Evolutionary conservation across 805 yeast species (phyloP).

Genomic region (Myxozyma vanderwaltii): DNA sequence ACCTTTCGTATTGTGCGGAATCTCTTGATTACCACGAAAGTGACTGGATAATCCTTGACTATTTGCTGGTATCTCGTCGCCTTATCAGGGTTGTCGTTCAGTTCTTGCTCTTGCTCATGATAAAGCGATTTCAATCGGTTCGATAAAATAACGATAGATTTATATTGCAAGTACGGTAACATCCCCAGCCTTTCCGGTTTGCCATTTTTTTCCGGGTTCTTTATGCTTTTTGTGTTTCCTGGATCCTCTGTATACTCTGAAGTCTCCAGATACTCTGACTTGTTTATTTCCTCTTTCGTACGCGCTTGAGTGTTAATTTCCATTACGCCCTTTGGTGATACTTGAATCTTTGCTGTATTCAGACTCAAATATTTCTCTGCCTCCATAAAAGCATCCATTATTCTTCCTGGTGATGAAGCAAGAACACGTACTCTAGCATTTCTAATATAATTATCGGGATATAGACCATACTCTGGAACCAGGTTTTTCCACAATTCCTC

Average conservation of each 20-base stretch:
- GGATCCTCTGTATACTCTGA: too few relatives aligned
- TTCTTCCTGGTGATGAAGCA: not conserved
- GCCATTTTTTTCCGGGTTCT: too few relatives aligned
- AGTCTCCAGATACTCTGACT: too few relatives aligned
- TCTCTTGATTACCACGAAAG: not conserved
- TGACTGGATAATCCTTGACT: not conserved
- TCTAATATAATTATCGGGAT: not conserved
- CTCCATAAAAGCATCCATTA: not conserved
- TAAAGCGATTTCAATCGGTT: too few relatives aligned
- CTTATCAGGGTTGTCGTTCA: not conserved
- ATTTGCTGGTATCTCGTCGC: not conserved
- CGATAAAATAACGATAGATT: too few relatives aligned
- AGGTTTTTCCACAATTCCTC: constrained; percentile 5
- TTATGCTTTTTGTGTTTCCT: too few relatives aligned
- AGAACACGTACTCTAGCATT: constrained; percentile 16
- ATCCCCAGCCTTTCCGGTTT: too few relatives aligned
- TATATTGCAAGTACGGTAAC: too few relatives aligned
- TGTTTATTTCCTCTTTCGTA: too few relatives aligned
- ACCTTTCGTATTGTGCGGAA: not conserved
- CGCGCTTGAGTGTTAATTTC: too few relatives aligned
- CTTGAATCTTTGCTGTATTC: not conserved
- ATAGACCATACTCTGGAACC: not conserved
- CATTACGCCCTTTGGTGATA: not conserved
- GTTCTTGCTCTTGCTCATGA: not conserved
- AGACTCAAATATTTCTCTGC: constrained; percentile 1